Evolutionary conservation across 2,329 filamentous ascomycete genomes (phyloP).

Genomic region (Xylariaceae sp.): DNA sequence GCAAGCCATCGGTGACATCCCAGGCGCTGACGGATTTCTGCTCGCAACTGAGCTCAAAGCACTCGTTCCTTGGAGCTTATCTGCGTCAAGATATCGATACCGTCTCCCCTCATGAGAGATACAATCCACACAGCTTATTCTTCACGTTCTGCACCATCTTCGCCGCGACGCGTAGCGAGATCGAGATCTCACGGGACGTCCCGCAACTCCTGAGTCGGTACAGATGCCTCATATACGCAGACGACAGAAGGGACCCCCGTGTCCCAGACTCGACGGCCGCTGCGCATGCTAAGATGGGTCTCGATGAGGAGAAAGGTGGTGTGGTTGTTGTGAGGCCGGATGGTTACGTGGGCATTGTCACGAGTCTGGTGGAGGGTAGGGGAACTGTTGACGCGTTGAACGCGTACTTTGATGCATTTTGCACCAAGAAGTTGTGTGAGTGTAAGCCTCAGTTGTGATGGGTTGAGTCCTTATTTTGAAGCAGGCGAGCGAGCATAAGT

Average conservation of each 20-base stretch:
- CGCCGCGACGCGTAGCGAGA: conserved; percentile 57
- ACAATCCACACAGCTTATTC: conserved; percentile 81
- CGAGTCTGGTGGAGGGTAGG: conserved; percentile 66
- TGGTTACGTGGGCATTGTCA: conserved; percentile 76
- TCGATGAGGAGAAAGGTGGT: conserved; percentile 67
- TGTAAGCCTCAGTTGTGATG: conserved; percentile 36
- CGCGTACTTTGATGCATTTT: conserved; percentile 72
- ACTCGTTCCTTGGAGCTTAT: conserved; percentile 68
- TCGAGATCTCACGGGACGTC: conserved; percentile 68
- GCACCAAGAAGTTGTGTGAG: conserved; percentile 52
- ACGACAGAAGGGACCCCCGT: conserved; percentile 69
- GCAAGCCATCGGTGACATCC: conserved; percentile 54
- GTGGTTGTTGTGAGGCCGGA: conserved; percentile 82
- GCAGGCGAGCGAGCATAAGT: too few relatives aligned
- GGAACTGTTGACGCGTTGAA: conserved; percentile 79
- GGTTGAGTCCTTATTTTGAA: background rate
- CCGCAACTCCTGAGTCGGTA: conserved; percentile 70
- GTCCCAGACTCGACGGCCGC: conserved; percentile 65
- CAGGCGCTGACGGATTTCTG: conserved; percentile 67
- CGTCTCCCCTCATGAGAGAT: conserved; percentile 70
- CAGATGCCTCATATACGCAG: conserved; percentile 77
- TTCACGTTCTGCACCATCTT: conserved; percentile 76
- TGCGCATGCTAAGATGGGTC: conserved; percentile 81
- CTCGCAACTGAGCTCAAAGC: conserved; percentile 55
- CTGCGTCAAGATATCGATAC: conserved; percentile 53